Conservation (phyloP, 805 yeast genomes). For the Lachancea sp. region DNA sequence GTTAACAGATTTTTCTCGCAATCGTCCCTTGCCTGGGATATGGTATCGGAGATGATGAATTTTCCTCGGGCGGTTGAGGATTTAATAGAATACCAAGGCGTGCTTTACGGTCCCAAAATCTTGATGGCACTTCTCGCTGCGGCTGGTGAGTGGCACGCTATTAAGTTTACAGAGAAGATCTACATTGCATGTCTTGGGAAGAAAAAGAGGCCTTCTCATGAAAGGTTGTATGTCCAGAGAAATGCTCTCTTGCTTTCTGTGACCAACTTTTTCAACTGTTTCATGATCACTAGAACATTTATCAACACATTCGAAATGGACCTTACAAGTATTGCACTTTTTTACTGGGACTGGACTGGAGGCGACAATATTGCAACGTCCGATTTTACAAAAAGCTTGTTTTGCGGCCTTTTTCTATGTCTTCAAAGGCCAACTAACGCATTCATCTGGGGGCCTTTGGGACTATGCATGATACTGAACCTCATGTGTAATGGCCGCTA, state of each 20-base stretch:
- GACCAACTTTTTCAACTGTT: constrained; percentile 63
- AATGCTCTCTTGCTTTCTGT: constrained; percentile 20
- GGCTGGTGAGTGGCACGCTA: constrained; percentile 58
- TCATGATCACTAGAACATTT: constrained; percentile 72
- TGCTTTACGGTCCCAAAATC: constrained; percentile 54
- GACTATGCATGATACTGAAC: constrained; percentile 31
- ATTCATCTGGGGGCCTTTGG: constrained; percentile 66
- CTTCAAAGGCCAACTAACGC: constrained; percentile 81
- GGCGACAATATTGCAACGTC: constrained; percentile 15
- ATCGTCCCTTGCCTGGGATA: constrained; percentile 8
- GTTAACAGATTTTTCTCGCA: constrained; percentile 1
- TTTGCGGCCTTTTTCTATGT: constrained; percentile 55
- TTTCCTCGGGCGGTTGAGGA: constrained; percentile 22
- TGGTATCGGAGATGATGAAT: constrained; percentile 6
- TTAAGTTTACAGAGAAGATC: constrained; percentile 39
- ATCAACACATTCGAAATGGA: constrained; percentile 77
- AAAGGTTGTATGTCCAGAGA: constrained; percentile 14
- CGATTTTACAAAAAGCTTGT: constrained; percentile 35
- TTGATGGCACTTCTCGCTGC: constrained; percentile 66
- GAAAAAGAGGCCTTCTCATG: constrained; percentile 11
- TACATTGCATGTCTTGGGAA: constrained; percentile 17
- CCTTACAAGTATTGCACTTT: constrained; percentile 58
- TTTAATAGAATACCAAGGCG: constrained; percentile 36
- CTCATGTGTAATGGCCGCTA: constrained; percentile 11
- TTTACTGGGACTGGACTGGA: constrained; percentile 62